Conservation (phyloP, 192 early-diverging fungal genomes). For the Coemansia sp. region DNA sequence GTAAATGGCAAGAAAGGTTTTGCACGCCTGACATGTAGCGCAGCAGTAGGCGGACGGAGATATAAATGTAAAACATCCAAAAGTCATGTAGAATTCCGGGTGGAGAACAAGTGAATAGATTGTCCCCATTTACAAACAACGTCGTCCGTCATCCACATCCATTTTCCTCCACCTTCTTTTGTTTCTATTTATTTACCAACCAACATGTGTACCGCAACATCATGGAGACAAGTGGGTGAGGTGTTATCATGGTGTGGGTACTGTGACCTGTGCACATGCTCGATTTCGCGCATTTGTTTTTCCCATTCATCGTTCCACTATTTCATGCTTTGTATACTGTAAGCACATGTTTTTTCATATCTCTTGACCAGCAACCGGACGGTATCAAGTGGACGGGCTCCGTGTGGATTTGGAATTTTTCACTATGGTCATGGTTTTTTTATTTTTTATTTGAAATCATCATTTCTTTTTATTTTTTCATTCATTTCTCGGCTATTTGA, state of each 20-base stretch:
- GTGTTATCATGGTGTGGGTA: neutral
- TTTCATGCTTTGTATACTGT: no score
- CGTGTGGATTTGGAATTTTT: no score
- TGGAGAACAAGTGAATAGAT: neutral
- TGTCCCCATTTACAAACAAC: no score
- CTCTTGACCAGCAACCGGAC: no score
- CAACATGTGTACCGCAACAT: neutral
- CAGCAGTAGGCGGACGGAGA: neutral
- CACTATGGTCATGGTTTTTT: no score
- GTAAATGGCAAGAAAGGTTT: neutral
- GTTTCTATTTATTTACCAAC: neutral
- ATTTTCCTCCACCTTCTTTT: neutral
- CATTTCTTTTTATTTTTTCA: neutral
- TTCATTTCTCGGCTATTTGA: neutral
- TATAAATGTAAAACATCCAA: neutral
- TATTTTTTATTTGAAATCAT: neutral
- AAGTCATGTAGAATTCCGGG: neutral
- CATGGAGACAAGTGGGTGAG: no score
- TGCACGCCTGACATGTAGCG: neutral
- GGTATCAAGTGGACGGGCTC: no score
- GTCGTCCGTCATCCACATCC: no score
- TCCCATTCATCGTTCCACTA: no score
- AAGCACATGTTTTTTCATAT: neutral
- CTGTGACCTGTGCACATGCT: neutral
- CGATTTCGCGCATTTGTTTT: neutral